phyloP scores from a whole-genome alignment of 192 early-diverging fungal genomes.

The Funneliformis geosporum region DNA sequence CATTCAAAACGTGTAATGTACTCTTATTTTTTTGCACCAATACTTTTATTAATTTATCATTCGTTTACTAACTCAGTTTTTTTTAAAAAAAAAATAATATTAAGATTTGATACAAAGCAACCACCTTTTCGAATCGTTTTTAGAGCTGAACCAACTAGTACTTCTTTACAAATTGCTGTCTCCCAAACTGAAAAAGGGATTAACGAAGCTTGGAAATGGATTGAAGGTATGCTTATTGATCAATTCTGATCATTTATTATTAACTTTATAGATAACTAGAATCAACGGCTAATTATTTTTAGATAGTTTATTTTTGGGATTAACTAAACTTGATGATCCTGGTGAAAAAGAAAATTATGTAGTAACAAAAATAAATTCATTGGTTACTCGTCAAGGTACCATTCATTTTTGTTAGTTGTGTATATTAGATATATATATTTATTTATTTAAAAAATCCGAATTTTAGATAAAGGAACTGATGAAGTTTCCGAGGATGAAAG shows the following conservation, averaged over 20 bases:
- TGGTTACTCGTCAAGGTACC: constrained; percentile 77
- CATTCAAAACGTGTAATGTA: constrained; percentile 87
- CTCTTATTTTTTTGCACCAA: not conserved
- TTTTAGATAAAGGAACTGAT: constrained; percentile 68
- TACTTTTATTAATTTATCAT: too few species aligned
- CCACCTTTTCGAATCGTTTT: constrained; percentile 88
- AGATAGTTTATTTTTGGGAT: constrained; percentile 77
- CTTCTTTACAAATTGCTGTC: constrained; percentile 80
- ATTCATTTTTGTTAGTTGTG: not conserved
- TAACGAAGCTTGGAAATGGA: constrained; percentile 91
- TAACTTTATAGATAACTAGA: not conserved
- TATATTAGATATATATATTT: constrained; percentile 1
- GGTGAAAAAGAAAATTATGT: constrained; percentile 86
- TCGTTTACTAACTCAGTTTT: not conserved
- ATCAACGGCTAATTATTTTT: not conserved
- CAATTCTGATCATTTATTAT: not conserved
- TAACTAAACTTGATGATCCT: constrained; percentile 72
- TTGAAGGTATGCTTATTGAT: constrained; percentile 56
- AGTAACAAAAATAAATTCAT: constrained; percentile 85
- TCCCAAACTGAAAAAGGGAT: constrained; percentile 80
- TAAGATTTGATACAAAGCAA: constrained; percentile 88
- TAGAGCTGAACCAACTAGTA: constrained; percentile 55
- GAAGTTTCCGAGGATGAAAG: constrained; percentile 85
- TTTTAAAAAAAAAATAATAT: too few species aligned
- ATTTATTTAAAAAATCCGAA: not conserved